Conservation (phyloP, 1,139 yeast species). For the Magnusiomyces paraingens region DNA sequence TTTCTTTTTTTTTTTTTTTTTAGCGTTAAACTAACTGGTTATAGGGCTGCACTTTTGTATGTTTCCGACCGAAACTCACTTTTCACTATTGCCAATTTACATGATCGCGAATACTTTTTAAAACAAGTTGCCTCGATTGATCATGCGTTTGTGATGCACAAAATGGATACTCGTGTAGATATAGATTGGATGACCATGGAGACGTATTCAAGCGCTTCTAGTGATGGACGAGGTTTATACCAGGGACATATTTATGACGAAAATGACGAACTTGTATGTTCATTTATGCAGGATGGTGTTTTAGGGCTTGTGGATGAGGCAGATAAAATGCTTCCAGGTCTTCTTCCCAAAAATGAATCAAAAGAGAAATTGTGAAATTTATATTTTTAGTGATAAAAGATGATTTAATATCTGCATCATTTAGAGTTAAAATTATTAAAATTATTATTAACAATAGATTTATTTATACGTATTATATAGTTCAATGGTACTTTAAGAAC, state of each 20-base stretch:
- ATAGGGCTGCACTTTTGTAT: slow-evolving; percentile 27
- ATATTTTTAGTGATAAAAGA: neutral
- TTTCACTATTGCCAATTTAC: slow-evolving; percentile 29
- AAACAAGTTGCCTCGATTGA: slow-evolving; percentile 30
- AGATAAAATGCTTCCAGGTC: neutral
- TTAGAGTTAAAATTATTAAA: no score
- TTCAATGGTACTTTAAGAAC: neutral
- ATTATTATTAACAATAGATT: neutral
- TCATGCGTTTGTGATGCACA: slow-evolving; percentile 31
- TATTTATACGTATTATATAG: slow-evolving; percentile 7
- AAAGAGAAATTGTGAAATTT: neutral
- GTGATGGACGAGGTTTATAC: slow-evolving; percentile 31
- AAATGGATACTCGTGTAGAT: slow-evolving; percentile 25
- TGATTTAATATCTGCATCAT: no score
- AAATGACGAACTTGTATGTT: slow-evolving; percentile 24
- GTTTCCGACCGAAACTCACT: slow-evolving; percentile 33
- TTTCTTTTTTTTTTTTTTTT: neutral
- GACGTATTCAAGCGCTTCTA: slow-evolving; percentile 28
- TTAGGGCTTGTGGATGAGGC: slow-evolving; percentile 18
- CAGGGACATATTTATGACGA: slow-evolving; percentile 30
- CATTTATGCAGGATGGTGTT: slow-evolving; percentile 34
- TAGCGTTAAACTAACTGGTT: neutral
- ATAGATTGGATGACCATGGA: slow-evolving; percentile 31
- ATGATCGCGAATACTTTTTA: slow-evolving; percentile 20
- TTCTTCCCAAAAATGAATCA: neutral